Percentiles rank a stretch among this genome's conserved stretches.
phyloP scores from a whole-genome alignment of 1,139 yeast species.

The Zygoascus sp. region DNA sequence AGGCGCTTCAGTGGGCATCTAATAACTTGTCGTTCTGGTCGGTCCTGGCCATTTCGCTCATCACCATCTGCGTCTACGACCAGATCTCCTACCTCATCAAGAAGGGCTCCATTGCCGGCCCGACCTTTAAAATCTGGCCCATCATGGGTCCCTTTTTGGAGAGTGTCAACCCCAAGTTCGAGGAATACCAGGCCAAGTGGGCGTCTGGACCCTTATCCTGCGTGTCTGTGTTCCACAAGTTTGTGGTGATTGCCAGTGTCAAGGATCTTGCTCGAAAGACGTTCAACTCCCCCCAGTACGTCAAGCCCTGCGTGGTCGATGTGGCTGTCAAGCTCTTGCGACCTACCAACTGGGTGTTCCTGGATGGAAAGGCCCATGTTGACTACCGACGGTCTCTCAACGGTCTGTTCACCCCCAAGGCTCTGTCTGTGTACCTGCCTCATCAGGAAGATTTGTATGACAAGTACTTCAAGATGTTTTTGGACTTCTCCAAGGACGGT shows the following conservation, averaged over 20 bases:
- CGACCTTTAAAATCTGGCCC: conserved; percentile 82
- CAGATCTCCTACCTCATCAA: conserved; percentile 71
- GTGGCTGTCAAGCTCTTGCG: conserved; percentile 89
- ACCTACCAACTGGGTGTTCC: conserved; percentile 95
- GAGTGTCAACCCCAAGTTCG: conserved; percentile 93
- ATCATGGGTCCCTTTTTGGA: conserved; percentile 94
- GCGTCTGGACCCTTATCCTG: conserved; percentile 89
- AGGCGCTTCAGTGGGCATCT: conserved; percentile 3
- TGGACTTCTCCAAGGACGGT: conserved; percentile 52
- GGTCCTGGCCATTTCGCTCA: conserved; percentile 46
- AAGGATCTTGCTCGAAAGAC: conserved; percentile 90
- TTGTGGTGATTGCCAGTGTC: conserved; percentile 89
- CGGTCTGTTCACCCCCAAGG: conserved; percentile 80
- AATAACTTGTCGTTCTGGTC: conserved; percentile 38
- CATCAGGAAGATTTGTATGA: conserved; percentile 81
- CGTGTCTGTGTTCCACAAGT: conserved; percentile 96
- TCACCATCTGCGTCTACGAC: conserved; percentile 61
- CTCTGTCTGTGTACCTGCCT: conserved; percentile 79
- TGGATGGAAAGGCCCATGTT: conserved; percentile 91
- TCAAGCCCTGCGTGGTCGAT: conserved; percentile 96
- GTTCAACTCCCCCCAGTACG: conserved; percentile 77
- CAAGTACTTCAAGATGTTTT: conserved; percentile 63
- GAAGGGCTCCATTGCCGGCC: conserved; percentile 90
- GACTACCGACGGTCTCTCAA: conserved; percentile 90
- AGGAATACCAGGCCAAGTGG: conserved; percentile 91